These are phyloP conservation scores for Zalaria obscura DNA, from an alignment of 2,329 filamentous ascomycete genomes.

Conservation along the genomic window DNA sequence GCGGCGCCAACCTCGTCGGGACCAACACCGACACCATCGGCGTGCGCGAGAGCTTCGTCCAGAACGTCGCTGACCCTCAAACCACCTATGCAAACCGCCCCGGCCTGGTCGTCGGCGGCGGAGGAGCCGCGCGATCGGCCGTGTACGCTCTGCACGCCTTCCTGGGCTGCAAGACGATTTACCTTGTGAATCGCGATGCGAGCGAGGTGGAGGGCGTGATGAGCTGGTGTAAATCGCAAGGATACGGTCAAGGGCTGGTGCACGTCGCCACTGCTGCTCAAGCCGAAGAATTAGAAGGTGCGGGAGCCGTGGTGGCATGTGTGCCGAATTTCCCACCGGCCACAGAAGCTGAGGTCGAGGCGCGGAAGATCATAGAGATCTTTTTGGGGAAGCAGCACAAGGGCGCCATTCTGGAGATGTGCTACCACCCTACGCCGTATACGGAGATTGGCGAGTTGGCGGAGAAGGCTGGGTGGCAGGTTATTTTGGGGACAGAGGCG, in stretches of 20 bases:
- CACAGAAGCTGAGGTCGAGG: constrained; percentile 46
- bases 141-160: constrained; percentile 59
- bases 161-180: constrained; percentile 54
- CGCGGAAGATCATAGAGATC: constrained; percentile 41
- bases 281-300: constrained; percentile 41
- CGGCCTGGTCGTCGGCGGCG: constrained; percentile 62
- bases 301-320: constrained; percentile 57
- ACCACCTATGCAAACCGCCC: constrained; percentile 42
- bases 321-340: constrained; percentile 64
- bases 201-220: constrained; percentile 54
- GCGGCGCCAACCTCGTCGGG: constrained; percentile 41
- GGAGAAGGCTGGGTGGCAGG: constrained; percentile 50
- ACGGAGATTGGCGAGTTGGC: constrained; percentile 52
- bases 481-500: constrained; percentile 63
- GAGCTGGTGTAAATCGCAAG: constrained; percentile 43
- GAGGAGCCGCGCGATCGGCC: constrained; percentile 61
- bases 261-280: constrained; percentile 49
- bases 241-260: constrained; percentile 45
- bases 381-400: constrained; percentile 38
- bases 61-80: constrained; percentile 29
- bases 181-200: constrained; percentile 62
- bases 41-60: constrained; percentile 54
- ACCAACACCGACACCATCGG: constrained; percentile 74
- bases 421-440: constrained; percentile 33
- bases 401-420: constrained; percentile 24